Conservation (phyloP, 257 asterid genomes). For the Penstemon eatonii region DNA sequence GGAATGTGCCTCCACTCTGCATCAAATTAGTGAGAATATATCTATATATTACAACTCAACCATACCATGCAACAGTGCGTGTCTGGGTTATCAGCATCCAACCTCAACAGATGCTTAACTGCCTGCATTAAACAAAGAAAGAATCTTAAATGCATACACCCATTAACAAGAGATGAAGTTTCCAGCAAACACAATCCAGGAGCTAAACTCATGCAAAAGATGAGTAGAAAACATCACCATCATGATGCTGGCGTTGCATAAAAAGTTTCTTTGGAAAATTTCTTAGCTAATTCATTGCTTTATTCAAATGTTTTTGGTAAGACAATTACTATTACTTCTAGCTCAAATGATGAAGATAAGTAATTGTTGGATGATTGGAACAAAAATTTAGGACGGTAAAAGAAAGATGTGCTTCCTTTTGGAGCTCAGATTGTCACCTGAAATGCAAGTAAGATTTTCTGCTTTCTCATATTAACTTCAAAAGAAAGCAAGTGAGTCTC, state of each 20-base stretch:
- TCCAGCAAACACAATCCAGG: slow-evolving; percentile 11
- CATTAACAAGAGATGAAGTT: slow-evolving; percentile 11
- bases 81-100: slow-evolving; percentile 78
- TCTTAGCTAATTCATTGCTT: too few species aligned
- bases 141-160: slow-evolving; percentile 18
- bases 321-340: background rate
- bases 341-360: slow-evolving; percentile 7
- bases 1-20: too few species aligned
- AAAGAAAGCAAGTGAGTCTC: slow-evolving; percentile 88
- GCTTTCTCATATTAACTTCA: slow-evolving; percentile 89
- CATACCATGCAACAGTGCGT: slow-evolving; percentile 92
- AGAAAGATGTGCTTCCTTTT: slow-evolving; percentile 1
- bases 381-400: slow-evolving; percentile 9
- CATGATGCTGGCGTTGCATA: too few species aligned
- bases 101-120: slow-evolving; percentile 70
- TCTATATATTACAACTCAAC: slow-evolving; percentile 13
- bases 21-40: too few species aligned
- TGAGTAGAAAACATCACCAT: too few species aligned
- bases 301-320: too few species aligned
- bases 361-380: slow-evolving; percentile 17
- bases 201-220: background rate
- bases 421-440: slow-evolving; percentile 50
- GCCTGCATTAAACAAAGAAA: slow-evolving; percentile 55
- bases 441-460: slow-evolving; percentile 76
- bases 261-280: too few species aligned